phyloP scores from a whole-genome alignment of 2,329 filamentous ascomycete species.

The Aureobasidium sp. region DNA sequence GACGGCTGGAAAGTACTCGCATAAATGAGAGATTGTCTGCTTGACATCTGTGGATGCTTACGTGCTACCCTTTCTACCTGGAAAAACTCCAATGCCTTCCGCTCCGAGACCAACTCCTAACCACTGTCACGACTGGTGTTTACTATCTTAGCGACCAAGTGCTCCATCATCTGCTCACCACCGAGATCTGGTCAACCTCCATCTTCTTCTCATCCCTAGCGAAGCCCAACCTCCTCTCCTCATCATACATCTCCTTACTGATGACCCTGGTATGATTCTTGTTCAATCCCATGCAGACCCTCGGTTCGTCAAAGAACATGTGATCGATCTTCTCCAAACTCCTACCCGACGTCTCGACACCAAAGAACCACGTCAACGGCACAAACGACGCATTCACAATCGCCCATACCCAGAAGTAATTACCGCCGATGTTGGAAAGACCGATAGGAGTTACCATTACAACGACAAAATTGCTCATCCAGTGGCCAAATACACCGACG shows the following conservation, averaged over 20 bases:
- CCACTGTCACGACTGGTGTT: no score
- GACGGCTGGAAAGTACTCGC: no score
- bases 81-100: no score
- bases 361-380: constrained; percentile 21
- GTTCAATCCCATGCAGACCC: constrained; percentile 26
- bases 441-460: constrained; percentile 17
- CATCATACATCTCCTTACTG: constrained; percentile 17
- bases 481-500: constrained; percentile 34
- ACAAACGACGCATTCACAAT: constrained; percentile 35
- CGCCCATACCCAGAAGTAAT: constrained; percentile 16
- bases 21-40: no score
- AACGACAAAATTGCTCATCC: constrained; percentile 22
- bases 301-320: constrained; percentile 24
- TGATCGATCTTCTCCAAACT: constrained; percentile 15
- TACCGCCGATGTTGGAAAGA: constrained; percentile 11
- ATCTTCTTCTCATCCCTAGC: constrained; percentile 1
- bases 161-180: not conserved
- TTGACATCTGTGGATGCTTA: no score
- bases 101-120: no score
- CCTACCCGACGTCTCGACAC: constrained; percentile 27
- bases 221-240: constrained; percentile 18
- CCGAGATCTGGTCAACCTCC: not conserved
- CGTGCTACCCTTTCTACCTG: no score
- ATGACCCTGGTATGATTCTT: constrained; percentile 21
- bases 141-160: no score